These are phyloP conservation scores for Penicillium argentinense DNA, from an alignment of 495 filamentous ascomycete genomes.

Conservation along the genomic window DNA sequence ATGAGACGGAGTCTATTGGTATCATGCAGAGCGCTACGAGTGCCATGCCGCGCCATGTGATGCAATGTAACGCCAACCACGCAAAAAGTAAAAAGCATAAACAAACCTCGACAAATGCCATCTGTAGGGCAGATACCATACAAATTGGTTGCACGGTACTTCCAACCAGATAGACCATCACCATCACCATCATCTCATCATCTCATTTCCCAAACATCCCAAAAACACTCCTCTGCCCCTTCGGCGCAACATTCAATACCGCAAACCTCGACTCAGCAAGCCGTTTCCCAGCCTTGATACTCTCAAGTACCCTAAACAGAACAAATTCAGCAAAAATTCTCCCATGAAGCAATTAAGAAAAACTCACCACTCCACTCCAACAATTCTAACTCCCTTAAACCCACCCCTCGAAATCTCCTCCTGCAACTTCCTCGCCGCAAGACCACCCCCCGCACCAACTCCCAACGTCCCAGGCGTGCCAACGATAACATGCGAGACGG, in stretches of 20 bases:
- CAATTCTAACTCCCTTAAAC: constrained; percentile 68
- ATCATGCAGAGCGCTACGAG: constrained; percentile 5
- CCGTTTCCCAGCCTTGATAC: constrained; percentile 71
- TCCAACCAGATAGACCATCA: too few species aligned
- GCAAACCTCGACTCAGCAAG: constrained; percentile 73
- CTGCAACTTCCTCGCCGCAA: constrained; percentile 79
- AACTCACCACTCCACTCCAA: constrained; percentile 78
- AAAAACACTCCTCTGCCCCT: constrained; percentile 62
- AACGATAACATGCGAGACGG: constrained; percentile 86
- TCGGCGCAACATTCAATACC: constrained; percentile 55
- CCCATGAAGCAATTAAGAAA: constrained; percentile 3
- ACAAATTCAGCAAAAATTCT: neutral
- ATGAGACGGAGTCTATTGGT: neutral
- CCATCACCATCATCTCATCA: too few species aligned
- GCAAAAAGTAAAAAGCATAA: too few species aligned
- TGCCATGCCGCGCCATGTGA: constrained; percentile 3
- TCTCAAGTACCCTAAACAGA: constrained; percentile 66
- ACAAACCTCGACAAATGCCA: too few species aligned
- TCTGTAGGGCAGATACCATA: too few species aligned
- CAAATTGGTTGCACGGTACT: too few species aligned
- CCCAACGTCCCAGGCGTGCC: constrained; percentile 49
- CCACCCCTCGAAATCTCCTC: constrained; percentile 68
- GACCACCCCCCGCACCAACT: constrained; percentile 68
- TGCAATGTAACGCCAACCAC: constrained; percentile 3
- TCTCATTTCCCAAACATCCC: constrained; percentile 46